Evolutionary conservation across 352 stramenopile genomes (phyloP).

Genomic region (Phytophthora cactorum): DNA sequence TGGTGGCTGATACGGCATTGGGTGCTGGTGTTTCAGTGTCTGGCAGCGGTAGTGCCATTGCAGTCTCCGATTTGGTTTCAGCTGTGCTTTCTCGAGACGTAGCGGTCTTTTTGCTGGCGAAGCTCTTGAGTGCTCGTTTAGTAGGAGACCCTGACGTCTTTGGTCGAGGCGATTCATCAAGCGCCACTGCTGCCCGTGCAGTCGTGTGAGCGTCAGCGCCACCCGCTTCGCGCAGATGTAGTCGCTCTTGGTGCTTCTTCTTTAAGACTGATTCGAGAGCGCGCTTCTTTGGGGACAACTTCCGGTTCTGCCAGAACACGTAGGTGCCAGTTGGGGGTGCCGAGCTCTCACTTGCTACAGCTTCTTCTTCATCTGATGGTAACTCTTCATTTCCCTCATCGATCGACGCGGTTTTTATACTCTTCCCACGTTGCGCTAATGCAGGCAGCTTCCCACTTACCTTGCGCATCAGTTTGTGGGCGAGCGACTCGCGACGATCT

Average conservation of each 20-base stretch:
- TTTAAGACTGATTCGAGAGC: slow-evolving; percentile 69
- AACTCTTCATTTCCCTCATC: slow-evolving; percentile 1
- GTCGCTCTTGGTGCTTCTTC: slow-evolving; percentile 58
- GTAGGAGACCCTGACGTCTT: slow-evolving; percentile 27
- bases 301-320: slow-evolving; percentile 72
- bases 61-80: not conserved
- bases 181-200: slow-evolving; percentile 1
- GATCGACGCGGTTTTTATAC: slow-evolving; percentile 4
- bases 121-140: slow-evolving; percentile 21
- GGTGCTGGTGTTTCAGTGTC: slow-evolving; percentile 1
- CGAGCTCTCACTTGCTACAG: slow-evolving; percentile 1
- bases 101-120: slow-evolving; percentile 11
- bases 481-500: slow-evolving; percentile 75
- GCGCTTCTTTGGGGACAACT: slow-evolving; percentile 71
- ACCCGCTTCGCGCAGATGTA: slow-evolving; percentile 6
- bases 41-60: not conserved
- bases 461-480: slow-evolving; percentile 74
- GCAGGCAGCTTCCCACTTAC: slow-evolving; percentile 52
- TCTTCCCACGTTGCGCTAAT: slow-evolving; percentile 45
- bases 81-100: slow-evolving; percentile 5
- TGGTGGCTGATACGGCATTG: not conserved
- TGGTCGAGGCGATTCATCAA: not conserved
- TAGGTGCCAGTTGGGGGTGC: slow-evolving; percentile 48
- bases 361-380: slow-evolving; percentile 6
- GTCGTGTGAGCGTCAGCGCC: not conserved